Evolutionary conservation across 106 monocot genomes (phyloP).

Genomic region (Dendrobium officinale): DNA sequence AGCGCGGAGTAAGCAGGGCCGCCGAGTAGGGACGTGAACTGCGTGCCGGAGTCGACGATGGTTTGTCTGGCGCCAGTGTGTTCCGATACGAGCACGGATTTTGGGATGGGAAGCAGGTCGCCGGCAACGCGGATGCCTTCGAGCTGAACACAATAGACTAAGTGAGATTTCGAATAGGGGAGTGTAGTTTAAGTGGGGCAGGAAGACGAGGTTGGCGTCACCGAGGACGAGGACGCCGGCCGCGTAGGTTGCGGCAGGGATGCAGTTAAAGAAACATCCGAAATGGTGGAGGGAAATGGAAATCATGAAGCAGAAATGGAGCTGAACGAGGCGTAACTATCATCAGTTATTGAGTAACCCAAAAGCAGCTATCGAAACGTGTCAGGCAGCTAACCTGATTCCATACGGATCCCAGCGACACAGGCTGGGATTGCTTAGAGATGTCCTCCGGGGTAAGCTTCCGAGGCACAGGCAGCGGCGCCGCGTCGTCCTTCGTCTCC

Average conservation of each 20-base stretch:
- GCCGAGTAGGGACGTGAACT: conserved; percentile 77
- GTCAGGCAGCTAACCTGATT: conserved; percentile 54
- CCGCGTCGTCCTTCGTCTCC: conserved; percentile 57
- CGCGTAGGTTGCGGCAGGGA: conserved; percentile 52
- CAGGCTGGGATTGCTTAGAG: conserved; percentile 27
- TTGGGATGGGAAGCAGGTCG: conserved; percentile 51
- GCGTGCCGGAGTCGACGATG: conserved; percentile 89
- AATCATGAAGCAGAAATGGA: no score
- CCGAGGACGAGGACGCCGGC: conserved; percentile 66
- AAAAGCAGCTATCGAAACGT: not conserved
- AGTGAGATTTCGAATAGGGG: conserved; percentile 49
- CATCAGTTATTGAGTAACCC: not conserved
- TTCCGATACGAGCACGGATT: conserved; percentile 68
- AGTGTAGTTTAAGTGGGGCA: conserved; percentile 69
- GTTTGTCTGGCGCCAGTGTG: conserved; percentile 96
- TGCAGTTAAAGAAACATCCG: conserved; percentile 71
- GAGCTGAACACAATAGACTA: conserved; percentile 76
- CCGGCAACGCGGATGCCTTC: conserved; percentile 62
- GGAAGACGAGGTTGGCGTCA: conserved; percentile 23
- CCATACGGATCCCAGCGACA: conserved; percentile 82
- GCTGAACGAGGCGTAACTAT: no score
- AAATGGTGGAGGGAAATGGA: no score
- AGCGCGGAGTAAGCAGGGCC: conserved; percentile 54
- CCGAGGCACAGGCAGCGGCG: conserved; percentile 71
- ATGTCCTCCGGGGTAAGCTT: conserved; percentile 68